Base-by-base conservation (phyloP, 2,329 filamentous ascomycete genomes). In the Monosporascus cannonballus region DNA sequence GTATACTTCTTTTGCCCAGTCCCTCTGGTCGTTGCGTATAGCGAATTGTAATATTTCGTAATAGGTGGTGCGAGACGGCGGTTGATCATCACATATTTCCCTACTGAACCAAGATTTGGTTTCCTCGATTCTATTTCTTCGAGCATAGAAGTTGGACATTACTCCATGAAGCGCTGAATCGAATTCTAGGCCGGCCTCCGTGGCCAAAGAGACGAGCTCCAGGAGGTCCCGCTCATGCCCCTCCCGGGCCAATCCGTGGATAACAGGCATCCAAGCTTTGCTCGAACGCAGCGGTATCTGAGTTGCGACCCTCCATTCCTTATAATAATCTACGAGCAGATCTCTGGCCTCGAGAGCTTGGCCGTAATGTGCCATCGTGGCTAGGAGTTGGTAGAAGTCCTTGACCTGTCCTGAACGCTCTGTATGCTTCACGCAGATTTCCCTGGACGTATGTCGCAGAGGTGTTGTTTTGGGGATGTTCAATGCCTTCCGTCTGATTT, bases 31-130 rank as follows among this genome's bases (percentile, higher is more conserved):
- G 50, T 82, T 84, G 22, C 80, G 76, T 51, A 80, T 75, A 50
- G 83, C 84, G 59, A 86, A 84, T 41, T 75, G 75, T 38, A 89
- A 69, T n/a, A 87, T 68, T 41, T 76, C 76, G 48, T 72, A 68
- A 57, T 83, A 79, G 0, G 81, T 75, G 14, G 66, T 58, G 6
- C 73, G 61, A 14, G 73, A 75, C 1, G 78, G 76, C 53, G 68
- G 62, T 41, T 67, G 59, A 20, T 66, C 66, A 27, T 64, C 66
- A 15, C 70, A 62, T 3, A 84, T 71, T 1, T 79, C 74, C 56
- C 79, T 80, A 22, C 78, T 70, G 61, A 87, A 91, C 81, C 90
- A 90, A 14, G 74, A 66, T 62, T 87, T 85, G 3, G 85, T 85
- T 55, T 81, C 78, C n/a, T 75, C 67, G 4, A 86, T 64, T 47